Base-by-base conservation (phyloP, 805 yeast genomes). In the Jamesozyma rosinii region DNA sequence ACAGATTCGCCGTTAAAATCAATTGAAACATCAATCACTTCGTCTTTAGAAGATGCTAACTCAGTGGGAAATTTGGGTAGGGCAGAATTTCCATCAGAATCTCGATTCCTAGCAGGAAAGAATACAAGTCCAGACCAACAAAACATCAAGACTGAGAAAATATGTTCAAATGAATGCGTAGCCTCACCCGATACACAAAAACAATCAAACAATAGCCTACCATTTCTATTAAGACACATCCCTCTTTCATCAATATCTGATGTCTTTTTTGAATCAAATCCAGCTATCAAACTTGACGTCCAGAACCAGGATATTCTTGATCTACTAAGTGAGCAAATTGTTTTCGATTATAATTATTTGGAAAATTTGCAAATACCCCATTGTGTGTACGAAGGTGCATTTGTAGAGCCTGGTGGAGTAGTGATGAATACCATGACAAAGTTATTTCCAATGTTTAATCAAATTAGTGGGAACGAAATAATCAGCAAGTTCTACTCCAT, bases 191-290 rank as follows among this genome's bases (percentile, higher is more conserved):
- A 24, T 24, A 24, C 11, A 24, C 29, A 24, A 24, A 24, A 24
- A 24, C 29, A 6, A 24, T 24, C 29, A 24, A 24, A 24, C 5
- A 82, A 80, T 49, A 79, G 80, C 61, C 59, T 83, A 29, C 89
- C 88, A 1, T 76, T 83, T 60, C 67, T 83, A 10, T 59, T 83
- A 22, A 64, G 89, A 45, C 75, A 79, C 35, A 74, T 81, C 45
- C 80, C 85, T 17, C 66, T 80, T 0, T 67, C 72, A 36, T 72
- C 83, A 0, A 76, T 83, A 10, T 90, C 94, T 0, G 65, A 69
- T 14, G 52, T 57, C 13, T 77, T 78, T 48, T 61, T 53, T 6
- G 41, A 39, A 20, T 40, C 50, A 3, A 59, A 55, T 35, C 61
- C 63, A 3, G 35, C 42, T 2, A 47, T 59, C 4, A 44, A 48